A percentile compares a stretch with the other conserved stretches of the same genome.
Evolutionary conservation across 768 basidiomycete species (phyloP).

Genomic region (Serendipita indica): DNA sequence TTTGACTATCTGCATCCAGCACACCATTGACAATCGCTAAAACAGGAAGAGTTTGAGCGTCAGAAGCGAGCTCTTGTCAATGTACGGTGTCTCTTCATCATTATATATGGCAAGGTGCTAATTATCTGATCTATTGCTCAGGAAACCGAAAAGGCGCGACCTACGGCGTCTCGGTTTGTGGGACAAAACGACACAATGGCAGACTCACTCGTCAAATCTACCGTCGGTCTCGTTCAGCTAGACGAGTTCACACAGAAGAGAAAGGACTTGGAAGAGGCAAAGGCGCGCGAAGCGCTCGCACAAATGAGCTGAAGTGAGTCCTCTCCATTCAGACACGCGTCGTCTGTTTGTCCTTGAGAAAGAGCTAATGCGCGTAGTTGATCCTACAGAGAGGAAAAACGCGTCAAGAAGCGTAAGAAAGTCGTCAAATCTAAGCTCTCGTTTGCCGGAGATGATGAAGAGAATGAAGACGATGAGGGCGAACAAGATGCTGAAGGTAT

Average conservation of each 20-base stretch:
- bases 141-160: slow-evolving; percentile 87
- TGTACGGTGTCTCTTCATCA: slow-evolving; percentile 5
- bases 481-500: slow-evolving; percentile 18
- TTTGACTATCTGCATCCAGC: background rate
- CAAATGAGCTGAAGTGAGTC: slow-evolving; percentile 77
- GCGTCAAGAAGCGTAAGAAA: slow-evolving; percentile 88
- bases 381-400: slow-evolving; percentile 67
- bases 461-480: slow-evolving; percentile 24
- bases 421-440: slow-evolving; percentile 75
- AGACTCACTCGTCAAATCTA: slow-evolving; percentile 78
- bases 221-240: slow-evolving; percentile 78
- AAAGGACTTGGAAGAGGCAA: slow-evolving; percentile 82
- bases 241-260: slow-evolving; percentile 86
- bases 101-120: background rate
- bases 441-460: slow-evolving; percentile 80
- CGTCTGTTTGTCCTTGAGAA: slow-evolving; percentile 9
- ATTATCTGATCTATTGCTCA: slow-evolving; percentile 10
- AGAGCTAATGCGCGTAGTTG: slow-evolving; percentile 58
- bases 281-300: slow-evolving; percentile 78
- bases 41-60: slow-evolving; percentile 54
- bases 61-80: slow-evolving; percentile 67
- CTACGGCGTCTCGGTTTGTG: slow-evolving; percentile 77
- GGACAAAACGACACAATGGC: slow-evolving; percentile 92
- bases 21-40: background rate
- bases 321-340: slow-evolving; percentile 19